A percentile compares a stretch with the other conserved stretches of the same genome.
Evolutionary conservation across 2,329 filamentous ascomycete species (phyloP).

Genomic region (Stylonectria norvegica): DNA sequence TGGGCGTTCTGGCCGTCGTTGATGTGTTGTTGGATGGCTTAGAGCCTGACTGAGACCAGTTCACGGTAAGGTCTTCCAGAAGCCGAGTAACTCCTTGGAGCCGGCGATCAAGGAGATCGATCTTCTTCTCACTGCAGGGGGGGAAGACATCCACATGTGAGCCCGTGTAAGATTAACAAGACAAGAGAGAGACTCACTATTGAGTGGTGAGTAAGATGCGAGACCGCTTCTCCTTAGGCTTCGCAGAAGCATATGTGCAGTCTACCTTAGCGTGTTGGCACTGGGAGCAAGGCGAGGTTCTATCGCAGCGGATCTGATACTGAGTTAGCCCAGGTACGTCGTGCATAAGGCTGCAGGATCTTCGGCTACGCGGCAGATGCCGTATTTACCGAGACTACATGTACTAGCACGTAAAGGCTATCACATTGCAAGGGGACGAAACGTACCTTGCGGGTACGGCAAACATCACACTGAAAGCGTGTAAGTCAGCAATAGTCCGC

Average conservation of each 20-base stretch:
- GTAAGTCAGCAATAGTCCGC: too few relatives aligned
- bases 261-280: slow-evolving; percentile 36
- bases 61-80: slow-evolving; percentile 33
- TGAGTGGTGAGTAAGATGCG: slow-evolving; percentile 36
- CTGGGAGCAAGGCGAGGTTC: slow-evolving; percentile 36
- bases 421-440: not conserved
- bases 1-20: not conserved
- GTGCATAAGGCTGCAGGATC: not conserved
- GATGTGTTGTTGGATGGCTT: slow-evolving; percentile 2
- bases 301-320: slow-evolving; percentile 38
- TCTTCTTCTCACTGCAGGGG: slow-evolving; percentile 34
- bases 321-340: slow-evolving; percentile 1
- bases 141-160: not conserved
- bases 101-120: slow-evolving; percentile 36
- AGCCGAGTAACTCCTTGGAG: slow-evolving; percentile 34
- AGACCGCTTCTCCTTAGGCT: slow-evolving; percentile 35
- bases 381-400: too few relatives aligned
- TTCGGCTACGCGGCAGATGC: not conserved
- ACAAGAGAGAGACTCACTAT: slow-evolving; percentile 29
- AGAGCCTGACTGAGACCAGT: slow-evolving; percentile 13
- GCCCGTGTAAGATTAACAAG: not conserved
- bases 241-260: slow-evolving; percentile 32
- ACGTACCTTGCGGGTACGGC: slow-evolving; percentile 33
- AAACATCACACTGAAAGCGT: slow-evolving; percentile 30
- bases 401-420: too few relatives aligned